Percentiles rank a stretch among this genome's conserved stretches.
Evolutionary conservation across 129 eudicot species (phyloP).

Genomic region (Oenanthe sinensis): DNA sequence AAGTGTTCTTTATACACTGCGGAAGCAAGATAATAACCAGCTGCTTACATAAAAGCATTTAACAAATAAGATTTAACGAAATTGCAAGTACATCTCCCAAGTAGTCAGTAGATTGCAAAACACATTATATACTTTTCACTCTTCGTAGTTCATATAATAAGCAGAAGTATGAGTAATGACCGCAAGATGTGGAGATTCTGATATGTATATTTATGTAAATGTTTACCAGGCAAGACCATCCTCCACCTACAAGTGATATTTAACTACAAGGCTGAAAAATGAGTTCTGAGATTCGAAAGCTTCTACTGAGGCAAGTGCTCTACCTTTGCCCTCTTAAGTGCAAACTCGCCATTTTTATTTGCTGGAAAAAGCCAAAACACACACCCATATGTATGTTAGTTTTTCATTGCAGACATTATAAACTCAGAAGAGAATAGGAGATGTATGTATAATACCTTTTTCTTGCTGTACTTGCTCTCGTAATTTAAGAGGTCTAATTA

Average conservation of each 20-base stretch:
- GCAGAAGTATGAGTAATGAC: too few species aligned
- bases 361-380: not conserved
- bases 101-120: too few species aligned
- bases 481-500: not conserved
- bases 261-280: constrained; percentile 2
- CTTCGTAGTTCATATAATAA: too few species aligned
- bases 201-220: not conserved
- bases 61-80: too few species aligned
- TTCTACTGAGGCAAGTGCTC: constrained; percentile 16
- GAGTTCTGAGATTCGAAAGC: constrained; percentile 18
- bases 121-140: too few species aligned
- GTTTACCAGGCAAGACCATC: not conserved
- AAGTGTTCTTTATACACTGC: not conserved
- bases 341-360: not conserved
- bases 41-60: not conserved
- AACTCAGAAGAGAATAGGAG: too few species aligned
- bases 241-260: not conserved
- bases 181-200: too few species aligned
- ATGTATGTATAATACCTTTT: not conserved
- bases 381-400: too few species aligned
- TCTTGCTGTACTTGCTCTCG: not conserved
- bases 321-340: not conserved
- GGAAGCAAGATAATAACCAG: not conserved
- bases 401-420: not conserved
- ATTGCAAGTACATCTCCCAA: too few species aligned